A percentile compares a stretch with the other conserved stretches of the same genome.
phyloP scores from a whole-genome alignment of 2,329 filamentous ascomycete species.

The Pseudogymnoascus sp. region DNA sequence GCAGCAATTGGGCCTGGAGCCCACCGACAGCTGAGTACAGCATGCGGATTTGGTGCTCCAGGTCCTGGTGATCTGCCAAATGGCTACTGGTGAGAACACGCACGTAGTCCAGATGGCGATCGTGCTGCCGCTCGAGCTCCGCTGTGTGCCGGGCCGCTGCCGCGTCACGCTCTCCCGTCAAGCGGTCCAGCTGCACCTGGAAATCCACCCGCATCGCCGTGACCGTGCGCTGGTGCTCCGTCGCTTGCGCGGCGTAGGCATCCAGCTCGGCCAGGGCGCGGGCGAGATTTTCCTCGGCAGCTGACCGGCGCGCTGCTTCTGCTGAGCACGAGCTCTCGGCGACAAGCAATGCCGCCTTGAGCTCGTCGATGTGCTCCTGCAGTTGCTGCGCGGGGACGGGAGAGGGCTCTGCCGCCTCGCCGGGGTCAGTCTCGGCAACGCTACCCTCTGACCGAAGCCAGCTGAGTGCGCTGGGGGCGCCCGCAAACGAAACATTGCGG shows the following conservation, averaged over 20 bases:
- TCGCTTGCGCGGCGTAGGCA: neutral
- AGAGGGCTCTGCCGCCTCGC: neutral
- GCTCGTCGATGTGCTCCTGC: neutral
- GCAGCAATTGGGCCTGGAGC: neutral
- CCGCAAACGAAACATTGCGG: neutral
- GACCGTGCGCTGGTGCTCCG: neutral
- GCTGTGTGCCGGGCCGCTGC: neutral
- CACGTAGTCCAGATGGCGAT: neutral
- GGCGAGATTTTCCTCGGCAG: neutral
- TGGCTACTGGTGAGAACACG: neutral
- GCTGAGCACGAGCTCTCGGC: neutral
- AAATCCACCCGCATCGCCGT: neutral
- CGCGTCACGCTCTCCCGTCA: neutral
- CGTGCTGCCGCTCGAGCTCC: neutral
- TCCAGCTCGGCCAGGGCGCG: neutral
- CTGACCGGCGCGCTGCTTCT: neutral
- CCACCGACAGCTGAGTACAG: neutral
- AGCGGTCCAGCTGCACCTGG: neutral
- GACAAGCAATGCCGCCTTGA: neutral
- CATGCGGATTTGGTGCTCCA: neutral
- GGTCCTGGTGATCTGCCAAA: neutral
- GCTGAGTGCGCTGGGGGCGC: neutral
- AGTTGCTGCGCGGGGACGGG: neutral
- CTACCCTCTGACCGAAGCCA: neutral
- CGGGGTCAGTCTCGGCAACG: neutral